Evolutionary conservation across 305 asterid species (phyloP).

Genomic region (Salvia sclarea): DNA sequence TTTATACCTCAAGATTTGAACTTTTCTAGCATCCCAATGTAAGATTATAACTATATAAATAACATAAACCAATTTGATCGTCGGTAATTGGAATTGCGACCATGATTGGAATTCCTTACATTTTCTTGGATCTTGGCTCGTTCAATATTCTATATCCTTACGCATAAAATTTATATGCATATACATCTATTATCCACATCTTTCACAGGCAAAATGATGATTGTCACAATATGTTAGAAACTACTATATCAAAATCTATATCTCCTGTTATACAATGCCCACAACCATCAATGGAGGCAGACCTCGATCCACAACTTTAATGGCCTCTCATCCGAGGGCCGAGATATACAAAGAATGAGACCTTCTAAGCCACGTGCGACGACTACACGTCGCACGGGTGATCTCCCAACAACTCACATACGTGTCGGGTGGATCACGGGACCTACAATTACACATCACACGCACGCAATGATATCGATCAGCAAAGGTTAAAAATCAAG

Average conservation of each 20-base stretch:
- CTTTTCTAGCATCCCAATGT: too few relatives aligned
- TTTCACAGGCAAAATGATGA: background rate
- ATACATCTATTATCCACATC: background rate
- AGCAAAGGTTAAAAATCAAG: background rate
- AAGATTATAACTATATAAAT: too few relatives aligned
- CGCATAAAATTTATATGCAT: too few relatives aligned
- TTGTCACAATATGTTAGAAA: background rate
- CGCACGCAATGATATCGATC: background rate
- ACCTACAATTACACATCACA: background rate
- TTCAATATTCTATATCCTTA: background rate
- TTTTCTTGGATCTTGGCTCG: background rate
- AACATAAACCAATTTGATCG: too few relatives aligned
- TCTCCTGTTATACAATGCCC: background rate
- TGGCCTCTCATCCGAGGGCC: conserved; percentile 28
- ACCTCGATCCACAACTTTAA: conserved; percentile 28
- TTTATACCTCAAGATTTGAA: too few relatives aligned
- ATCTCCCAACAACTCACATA: background rate
- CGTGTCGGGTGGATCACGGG: background rate
- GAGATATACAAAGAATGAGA: conserved; percentile 39
- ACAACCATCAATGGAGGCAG: background rate
- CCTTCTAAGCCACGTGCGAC: background rate
- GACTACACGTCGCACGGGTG: background rate
- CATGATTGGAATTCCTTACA: too few relatives aligned
- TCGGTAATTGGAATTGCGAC: too few relatives aligned
- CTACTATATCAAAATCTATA: background rate